Conservation (phyloP, 768 basidiomycete genomes). For the Gymnopilus dilepis region DNA sequence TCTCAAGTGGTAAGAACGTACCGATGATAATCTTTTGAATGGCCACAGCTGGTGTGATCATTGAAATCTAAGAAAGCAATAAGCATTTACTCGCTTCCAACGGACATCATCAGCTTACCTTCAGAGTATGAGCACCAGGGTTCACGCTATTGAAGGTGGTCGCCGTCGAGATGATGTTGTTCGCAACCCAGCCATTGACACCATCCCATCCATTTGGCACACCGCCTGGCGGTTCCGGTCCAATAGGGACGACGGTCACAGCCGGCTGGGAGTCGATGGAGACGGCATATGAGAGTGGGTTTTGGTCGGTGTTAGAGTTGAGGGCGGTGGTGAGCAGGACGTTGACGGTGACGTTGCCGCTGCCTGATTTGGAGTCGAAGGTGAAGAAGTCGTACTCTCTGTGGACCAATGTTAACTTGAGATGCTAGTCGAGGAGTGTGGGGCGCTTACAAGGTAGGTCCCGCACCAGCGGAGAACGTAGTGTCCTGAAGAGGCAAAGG, state of each 20-base stretch:
- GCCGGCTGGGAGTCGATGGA: slow-evolving; percentile 50
- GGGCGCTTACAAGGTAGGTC: slow-evolving; percentile 59
- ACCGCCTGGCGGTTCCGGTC: slow-evolving; percentile 47
- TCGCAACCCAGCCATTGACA: slow-evolving; percentile 57
- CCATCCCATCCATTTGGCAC: slow-evolving; percentile 54
- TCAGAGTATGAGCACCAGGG: slow-evolving; percentile 67
- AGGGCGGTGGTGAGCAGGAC: slow-evolving; percentile 56
- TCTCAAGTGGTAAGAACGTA: slow-evolving; percentile 29
- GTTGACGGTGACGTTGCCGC: slow-evolving; percentile 53
- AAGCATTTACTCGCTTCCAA: neutral
- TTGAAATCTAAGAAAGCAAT: slow-evolving; percentile 43
- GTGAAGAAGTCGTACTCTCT: slow-evolving; percentile 72
- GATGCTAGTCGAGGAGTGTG: neutral
- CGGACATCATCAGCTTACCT: slow-evolving; percentile 35
- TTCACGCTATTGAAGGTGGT: slow-evolving; percentile 44
- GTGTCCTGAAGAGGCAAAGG: slow-evolving; percentile 58
- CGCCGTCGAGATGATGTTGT: slow-evolving; percentile 49
- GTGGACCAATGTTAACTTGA: neutral
- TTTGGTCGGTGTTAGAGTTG: slow-evolving; percentile 54
- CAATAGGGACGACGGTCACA: slow-evolving; percentile 52
- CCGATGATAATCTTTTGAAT: slow-evolving; percentile 67
- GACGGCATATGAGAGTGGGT: slow-evolving; percentile 57
- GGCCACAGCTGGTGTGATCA: slow-evolving; percentile 64
- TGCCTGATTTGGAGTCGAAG: slow-evolving; percentile 51
- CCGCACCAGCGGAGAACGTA: slow-evolving; percentile 65